phyloP scores from a whole-genome alignment of 1,284 basidiomycete genomes.

The Ceratobasidium sp. region DNA sequence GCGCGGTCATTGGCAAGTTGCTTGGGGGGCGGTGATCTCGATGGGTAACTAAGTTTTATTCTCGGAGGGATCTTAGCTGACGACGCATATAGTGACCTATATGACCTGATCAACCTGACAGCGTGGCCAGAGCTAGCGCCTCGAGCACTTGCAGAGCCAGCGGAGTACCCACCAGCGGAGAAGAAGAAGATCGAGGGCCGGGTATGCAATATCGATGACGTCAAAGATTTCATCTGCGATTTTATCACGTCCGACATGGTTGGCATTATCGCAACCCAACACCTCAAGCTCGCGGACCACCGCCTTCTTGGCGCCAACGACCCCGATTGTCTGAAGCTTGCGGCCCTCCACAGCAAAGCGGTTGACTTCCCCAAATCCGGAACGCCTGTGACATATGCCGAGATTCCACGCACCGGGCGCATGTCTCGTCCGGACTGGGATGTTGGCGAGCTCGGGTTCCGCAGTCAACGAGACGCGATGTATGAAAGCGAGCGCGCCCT shows the following conservation, averaged over 20 bases:
- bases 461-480: slow-evolving; percentile 56
- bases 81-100: slow-evolving; percentile 45
- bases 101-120: slow-evolving; percentile 56
- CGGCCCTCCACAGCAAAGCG: slow-evolving; percentile 71
- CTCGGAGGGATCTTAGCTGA: slow-evolving; percentile 16
- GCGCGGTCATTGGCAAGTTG: slow-evolving; percentile 71
- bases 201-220: slow-evolving; percentile 71
- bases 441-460: slow-evolving; percentile 65
- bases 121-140: slow-evolving; percentile 65
- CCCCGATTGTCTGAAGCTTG: slow-evolving; percentile 68
- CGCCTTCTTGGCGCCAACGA: slow-evolving; percentile 66
- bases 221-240: slow-evolving; percentile 77
- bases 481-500: slow-evolving; percentile 71
- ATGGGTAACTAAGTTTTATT: slow-evolving; percentile 63
- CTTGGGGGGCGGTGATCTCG: slow-evolving; percentile 77
- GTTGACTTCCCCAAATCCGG: slow-evolving; percentile 79
- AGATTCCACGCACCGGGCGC: slow-evolving; percentile 62
- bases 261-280: slow-evolving; percentile 64
- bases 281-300: slow-evolving; percentile 78
- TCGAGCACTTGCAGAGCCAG: slow-evolving; percentile 60
- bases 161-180: slow-evolving; percentile 63
- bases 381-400: slow-evolving; percentile 62
- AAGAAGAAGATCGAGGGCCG: slow-evolving; percentile 62
- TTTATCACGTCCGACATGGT: slow-evolving; percentile 75
- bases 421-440: slow-evolving; percentile 74